Evolutionary conservation across 495 filamentous ascomycete genomes (phyloP).

Genomic region (Hapsidospora chrysogenum): DNA sequence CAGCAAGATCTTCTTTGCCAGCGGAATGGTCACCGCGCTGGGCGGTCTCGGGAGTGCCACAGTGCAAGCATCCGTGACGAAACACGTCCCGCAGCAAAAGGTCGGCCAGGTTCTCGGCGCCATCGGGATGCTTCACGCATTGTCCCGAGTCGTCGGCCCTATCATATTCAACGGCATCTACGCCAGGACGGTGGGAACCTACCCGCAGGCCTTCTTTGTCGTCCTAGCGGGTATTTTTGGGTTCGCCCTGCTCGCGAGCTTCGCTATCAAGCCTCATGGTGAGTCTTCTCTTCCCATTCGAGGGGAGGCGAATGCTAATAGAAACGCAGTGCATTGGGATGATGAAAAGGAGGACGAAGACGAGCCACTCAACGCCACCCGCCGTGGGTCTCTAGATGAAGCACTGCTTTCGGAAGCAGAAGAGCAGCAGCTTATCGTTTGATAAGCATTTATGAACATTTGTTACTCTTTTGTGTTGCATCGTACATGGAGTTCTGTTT

Average conservation of each 20-base stretch:
- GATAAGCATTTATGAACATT: no score
- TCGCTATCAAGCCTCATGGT: conserved; percentile 60
- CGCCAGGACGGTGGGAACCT: conserved; percentile 57
- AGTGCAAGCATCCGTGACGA: conserved; percentile 66
- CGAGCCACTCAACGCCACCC: background rate
- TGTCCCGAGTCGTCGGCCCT: conserved; percentile 64
- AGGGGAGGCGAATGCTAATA: background rate
- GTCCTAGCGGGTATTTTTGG: conserved; percentile 50
- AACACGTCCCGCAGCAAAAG: conserved; percentile 69
- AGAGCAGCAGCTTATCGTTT: no score
- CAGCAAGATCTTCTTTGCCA: conserved; percentile 39
- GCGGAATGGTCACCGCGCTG: conserved; percentile 53
- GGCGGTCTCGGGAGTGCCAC: conserved; percentile 78
- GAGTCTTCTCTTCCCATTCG: conserved; percentile 15
- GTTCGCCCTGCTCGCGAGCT: conserved; percentile 44
- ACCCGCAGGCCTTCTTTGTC: conserved; percentile 70
- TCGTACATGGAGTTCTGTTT: no score
- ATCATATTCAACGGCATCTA: conserved; percentile 75
- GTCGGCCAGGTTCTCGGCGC: conserved; percentile 79
- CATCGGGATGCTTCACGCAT: conserved; percentile 66
- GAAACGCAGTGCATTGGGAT: conserved; percentile 1
- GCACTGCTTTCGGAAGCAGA: no score
- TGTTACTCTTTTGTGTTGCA: no score
- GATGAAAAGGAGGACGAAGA: background rate
- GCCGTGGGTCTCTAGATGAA: no score